Percentiles rank a stretch among this genome's conserved stretches.
Evolutionary conservation across 2,329 filamentous ascomycete genomes (phyloP).

Genomic region (Arthrobotrys iridis): DNA sequence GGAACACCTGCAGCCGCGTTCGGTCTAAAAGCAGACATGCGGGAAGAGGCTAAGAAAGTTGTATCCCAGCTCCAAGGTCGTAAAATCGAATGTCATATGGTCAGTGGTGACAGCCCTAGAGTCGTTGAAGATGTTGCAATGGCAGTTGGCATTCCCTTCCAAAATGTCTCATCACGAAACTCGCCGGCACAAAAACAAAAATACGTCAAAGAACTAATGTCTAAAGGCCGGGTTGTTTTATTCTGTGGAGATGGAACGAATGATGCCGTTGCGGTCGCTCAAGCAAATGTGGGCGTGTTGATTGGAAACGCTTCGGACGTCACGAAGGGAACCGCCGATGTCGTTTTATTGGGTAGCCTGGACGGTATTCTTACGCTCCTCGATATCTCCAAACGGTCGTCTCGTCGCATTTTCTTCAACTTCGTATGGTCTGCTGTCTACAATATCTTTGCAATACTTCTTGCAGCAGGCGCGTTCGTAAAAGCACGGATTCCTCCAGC

Average conservation of each 20-base stretch:
- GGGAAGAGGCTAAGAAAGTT: slow-evolving; percentile 64
- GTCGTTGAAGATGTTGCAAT: slow-evolving; percentile 66
- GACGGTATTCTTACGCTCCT: slow-evolving; percentile 70
- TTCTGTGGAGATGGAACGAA: slow-evolving; percentile 84
- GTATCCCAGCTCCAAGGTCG: slow-evolving; percentile 64
- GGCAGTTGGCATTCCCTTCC: slow-evolving; percentile 61
- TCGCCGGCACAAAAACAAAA: slow-evolving; percentile 68
- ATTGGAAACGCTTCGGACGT: slow-evolving; percentile 73
- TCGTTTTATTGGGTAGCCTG: slow-evolving; percentile 72
- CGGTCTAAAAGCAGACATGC: slow-evolving; percentile 65
- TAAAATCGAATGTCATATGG: slow-evolving; percentile 67
- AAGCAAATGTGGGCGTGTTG: slow-evolving; percentile 76
- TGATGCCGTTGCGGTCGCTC: slow-evolving; percentile 76
- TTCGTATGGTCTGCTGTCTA: slow-evolving; percentile 77
- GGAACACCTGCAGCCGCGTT: slow-evolving; percentile 64
- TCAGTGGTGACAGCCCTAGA: slow-evolving; percentile 68
- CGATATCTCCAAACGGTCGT: slow-evolving; percentile 63
- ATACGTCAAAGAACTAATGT: slow-evolving; percentile 64
- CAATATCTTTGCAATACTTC: slow-evolving; percentile 74
- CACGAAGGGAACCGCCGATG: slow-evolving; percentile 73
- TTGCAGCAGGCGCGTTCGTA: slow-evolving; percentile 74
- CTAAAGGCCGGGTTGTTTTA: slow-evolving; percentile 64
- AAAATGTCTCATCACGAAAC: slow-evolving; percentile 64
- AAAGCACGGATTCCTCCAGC: slow-evolving; percentile 68
- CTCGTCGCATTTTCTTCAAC: slow-evolving; percentile 71